Evolutionary conservation across 2,329 filamentous ascomycete genomes (phyloP).

Genomic region (Mycosphaerella sp.): DNA sequence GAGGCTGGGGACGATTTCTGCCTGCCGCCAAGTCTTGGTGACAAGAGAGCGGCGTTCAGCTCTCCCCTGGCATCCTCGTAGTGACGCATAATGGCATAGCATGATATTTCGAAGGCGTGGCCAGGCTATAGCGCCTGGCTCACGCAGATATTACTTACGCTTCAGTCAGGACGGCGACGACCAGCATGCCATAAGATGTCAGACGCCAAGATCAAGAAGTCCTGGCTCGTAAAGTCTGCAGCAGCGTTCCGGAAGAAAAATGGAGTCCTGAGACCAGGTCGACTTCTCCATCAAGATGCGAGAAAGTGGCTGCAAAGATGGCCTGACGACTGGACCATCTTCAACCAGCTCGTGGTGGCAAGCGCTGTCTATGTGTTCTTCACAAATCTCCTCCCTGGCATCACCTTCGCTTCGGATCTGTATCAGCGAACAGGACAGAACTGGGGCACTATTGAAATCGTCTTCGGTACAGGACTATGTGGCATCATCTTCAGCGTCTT

Average conservation of each 20-base stretch:
- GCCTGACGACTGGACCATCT: conserved; percentile 38
- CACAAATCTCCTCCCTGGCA: conserved; percentile 59
- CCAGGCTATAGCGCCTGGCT: neutral
- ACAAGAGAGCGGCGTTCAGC: neutral
- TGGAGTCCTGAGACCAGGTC: conserved; percentile 27
- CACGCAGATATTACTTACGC: neutral
- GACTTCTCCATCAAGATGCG: conserved; percentile 31
- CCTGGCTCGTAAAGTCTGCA: neutral
- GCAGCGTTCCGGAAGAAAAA: neutral
- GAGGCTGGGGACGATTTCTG: neutral
- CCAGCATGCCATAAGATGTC: neutral
- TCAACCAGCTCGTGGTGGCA: conserved; percentile 59
- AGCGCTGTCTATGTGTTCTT: conserved; percentile 62
- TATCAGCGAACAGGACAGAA: conserved; percentile 56
- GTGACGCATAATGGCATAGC: neutral
- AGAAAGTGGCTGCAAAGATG: conserved; percentile 28
- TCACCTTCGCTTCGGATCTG: conserved; percentile 61
- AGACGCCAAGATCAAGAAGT: neutral
- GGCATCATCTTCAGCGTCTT: conserved; percentile 56
- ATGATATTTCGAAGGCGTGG: neutral
- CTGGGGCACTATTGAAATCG: conserved; percentile 62
- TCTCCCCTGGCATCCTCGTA: neutral
- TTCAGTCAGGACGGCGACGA: neutral
- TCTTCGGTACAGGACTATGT: conserved; percentile 59
- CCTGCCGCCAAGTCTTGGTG: neutral